Evolutionary conservation across 768 basidiomycete species (phyloP).

Genomic region (Hericium coralloides): DNA sequence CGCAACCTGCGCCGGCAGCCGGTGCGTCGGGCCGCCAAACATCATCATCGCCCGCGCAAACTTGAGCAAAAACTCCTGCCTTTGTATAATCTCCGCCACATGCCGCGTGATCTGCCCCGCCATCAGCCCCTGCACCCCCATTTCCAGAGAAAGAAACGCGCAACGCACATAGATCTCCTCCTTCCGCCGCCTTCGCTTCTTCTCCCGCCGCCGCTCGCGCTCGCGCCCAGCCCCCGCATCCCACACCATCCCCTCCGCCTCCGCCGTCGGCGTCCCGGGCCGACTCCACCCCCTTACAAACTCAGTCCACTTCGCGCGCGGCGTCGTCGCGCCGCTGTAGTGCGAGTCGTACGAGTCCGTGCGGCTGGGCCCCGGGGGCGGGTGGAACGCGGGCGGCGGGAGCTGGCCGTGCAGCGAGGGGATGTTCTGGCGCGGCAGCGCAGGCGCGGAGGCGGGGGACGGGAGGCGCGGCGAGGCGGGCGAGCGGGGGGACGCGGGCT

Average conservation of each 20-base stretch:
- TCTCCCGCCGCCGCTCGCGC: slow-evolving; percentile 26
- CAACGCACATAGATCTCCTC: slow-evolving; percentile 65
- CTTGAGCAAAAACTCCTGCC: slow-evolving; percentile 82
- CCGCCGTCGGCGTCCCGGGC: slow-evolving; percentile 20
- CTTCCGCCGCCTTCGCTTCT: slow-evolving; percentile 51
- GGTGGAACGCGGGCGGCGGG: neutral
- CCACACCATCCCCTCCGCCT: slow-evolving; percentile 20
- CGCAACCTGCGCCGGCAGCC: slow-evolving; percentile 73
- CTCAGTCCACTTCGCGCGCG: slow-evolving; percentile 24
- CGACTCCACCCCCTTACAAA: slow-evolving; percentile 21
- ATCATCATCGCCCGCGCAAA: slow-evolving; percentile 83
- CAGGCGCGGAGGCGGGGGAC: too few relatives aligned
- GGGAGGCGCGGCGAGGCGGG: too few relatives aligned
- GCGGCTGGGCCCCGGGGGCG: neutral
- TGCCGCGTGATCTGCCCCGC: slow-evolving; percentile 63
- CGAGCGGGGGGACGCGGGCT: too few relatives aligned
- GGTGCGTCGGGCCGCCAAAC: slow-evolving; percentile 79
- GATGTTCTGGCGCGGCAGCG: too few relatives aligned
- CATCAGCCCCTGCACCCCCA: neutral
- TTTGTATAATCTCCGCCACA: slow-evolving; percentile 70
- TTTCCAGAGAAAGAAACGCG: neutral
- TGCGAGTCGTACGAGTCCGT: slow-evolving; percentile 2
- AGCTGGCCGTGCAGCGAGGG: neutral
- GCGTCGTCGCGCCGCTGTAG: neutral
- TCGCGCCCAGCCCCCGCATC: slow-evolving; percentile 22